phyloP scores from a whole-genome alignment of 225 moss, liverwort and hornwort species.

The Climacium dendroides region DNA sequence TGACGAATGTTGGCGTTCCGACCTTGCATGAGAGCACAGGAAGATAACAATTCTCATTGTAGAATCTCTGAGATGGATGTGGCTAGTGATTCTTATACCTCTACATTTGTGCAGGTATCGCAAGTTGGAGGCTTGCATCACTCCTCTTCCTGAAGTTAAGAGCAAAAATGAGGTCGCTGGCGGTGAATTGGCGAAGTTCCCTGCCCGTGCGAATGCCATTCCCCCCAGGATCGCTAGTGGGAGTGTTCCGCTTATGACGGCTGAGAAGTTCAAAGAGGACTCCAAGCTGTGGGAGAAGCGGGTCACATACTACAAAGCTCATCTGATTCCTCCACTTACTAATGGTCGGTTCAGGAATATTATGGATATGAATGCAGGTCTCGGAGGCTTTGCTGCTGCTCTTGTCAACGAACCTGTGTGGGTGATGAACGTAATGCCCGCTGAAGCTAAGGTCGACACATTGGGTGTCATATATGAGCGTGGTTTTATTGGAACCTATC shows the following conservation, averaged over 20 bases:
- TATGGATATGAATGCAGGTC: constrained; percentile 94
- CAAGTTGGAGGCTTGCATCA: constrained; percentile 74
- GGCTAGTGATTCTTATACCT: not conserved
- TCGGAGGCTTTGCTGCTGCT: constrained; percentile 87
- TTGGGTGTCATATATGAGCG: constrained; percentile 78
- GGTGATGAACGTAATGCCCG: constrained; percentile 86
- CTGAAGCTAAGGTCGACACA: constrained; percentile 58
- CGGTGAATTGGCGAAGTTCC: constrained; percentile 60
- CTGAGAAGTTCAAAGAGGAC: constrained; percentile 39
- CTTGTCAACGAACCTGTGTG: constrained; percentile 55
- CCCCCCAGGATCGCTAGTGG: constrained; percentile 68
- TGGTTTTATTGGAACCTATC: constrained; percentile 86
- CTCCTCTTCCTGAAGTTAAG: constrained; percentile 62
- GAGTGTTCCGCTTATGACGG: constrained; percentile 43
- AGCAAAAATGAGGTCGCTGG: constrained; percentile 48
- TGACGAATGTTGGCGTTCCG: not conserved
- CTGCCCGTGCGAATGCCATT: constrained; percentile 45
- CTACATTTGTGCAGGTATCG: constrained; percentile 43
- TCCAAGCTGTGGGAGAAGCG: constrained; percentile 53
- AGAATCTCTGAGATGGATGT: not conserved
- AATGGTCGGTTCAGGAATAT: constrained; percentile 64
- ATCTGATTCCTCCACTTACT: constrained; percentile 41
- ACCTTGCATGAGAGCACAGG: not conserved
- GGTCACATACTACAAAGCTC: constrained; percentile 31
- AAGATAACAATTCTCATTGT: too few species aligned